Base-by-base conservation (phyloP, 2,329 filamentous ascomycete genomes). In the Diaporthe ampelina region DNA sequence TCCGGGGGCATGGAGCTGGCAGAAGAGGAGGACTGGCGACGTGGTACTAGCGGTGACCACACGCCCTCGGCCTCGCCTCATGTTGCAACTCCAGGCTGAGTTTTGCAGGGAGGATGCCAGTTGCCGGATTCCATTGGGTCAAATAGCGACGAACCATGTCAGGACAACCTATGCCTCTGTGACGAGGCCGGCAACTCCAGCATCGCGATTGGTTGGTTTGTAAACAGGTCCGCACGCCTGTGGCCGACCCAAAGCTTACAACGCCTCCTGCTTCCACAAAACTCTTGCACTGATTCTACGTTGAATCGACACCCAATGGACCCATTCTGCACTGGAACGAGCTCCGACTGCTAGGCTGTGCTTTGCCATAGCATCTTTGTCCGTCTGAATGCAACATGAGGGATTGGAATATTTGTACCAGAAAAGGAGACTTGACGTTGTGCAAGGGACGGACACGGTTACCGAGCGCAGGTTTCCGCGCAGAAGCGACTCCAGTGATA, bases 51-150 rank as follows among this genome's bases (percentile, higher is more conserved):
- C 57, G 50, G 52, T 71, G 43, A 59, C 69, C 69, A 71, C 21
- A 59, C 43, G 21, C 37, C 45, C n/a, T 73, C 45, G 40, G 24
- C 45, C 21, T 63, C 56, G 63, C 63, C 54, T 59, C 65, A 50
- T 52, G n/a, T 48, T 56, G 48, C 35, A 57, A 40, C 32, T 58
- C 21, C 52, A 61, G 67, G 67, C 67, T 71, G 58, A 67, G n/a
- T 17, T 19, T 26, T 74, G 58, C 73, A 74, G 67, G 73, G 73
- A 63, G 57, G 58, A 65, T 74, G 67, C 73, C n/a, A 37, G 56
- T 63, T 48, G 45, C 24, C 40, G 13, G 7, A 24, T 24, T 58
- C 45, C 50, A 48, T 43, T 26, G 45, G 70, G 57, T 43, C 45
- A 40, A 48, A 52, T 54, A 48, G 57, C 57, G 56, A 63, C 70